phyloP scores from a whole-genome alignment of 164 flowering plant genomes.

The Kingdonia uniflora region DNA sequence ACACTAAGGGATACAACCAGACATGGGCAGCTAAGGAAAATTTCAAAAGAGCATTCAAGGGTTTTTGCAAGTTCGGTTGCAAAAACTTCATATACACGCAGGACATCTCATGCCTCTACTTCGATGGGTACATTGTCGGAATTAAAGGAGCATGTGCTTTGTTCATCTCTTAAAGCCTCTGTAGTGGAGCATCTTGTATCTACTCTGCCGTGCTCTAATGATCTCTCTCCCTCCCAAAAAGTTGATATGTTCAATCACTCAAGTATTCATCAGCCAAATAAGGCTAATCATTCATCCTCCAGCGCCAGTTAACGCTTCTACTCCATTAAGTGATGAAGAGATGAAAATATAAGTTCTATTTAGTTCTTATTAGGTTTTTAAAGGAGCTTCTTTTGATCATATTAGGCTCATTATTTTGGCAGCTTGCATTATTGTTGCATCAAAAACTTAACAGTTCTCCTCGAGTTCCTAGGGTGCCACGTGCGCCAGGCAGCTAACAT shows the following conservation, averaged over 20 bases:
- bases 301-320: conserved; percentile 34
- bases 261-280: conserved; percentile 27
- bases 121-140: conserved; percentile 28
- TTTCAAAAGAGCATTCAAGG: conserved; percentile 34
- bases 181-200: conserved; percentile 14
- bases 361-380: background rate
- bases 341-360: conserved; percentile 17
- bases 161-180: conserved; percentile 41
- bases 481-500: conserved; percentile 67
- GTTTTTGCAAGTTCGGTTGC: conserved; percentile 22
- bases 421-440: conserved; percentile 92
- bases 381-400: background rate
- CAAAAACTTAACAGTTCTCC: conserved; percentile 98
- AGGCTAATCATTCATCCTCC: conserved; percentile 36
- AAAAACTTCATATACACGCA: conserved; percentile 36
- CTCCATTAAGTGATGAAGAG: conserved; percentile 88
- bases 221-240: conserved; percentile 31
- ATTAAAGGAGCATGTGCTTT: conserved; percentile 35
- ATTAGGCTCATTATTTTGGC: conserved; percentile 15
- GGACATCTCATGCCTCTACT: conserved; percentile 24
- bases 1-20: conserved; percentile 27
- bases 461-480: conserved; percentile 94
- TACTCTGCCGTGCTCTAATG: conserved; percentile 28
- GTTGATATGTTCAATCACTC: conserved; percentile 45
- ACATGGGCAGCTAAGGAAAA: conserved; percentile 22